Evolutionary conservation across 345 rosid species (phyloP).

Genomic region (Draba incana): DNA sequence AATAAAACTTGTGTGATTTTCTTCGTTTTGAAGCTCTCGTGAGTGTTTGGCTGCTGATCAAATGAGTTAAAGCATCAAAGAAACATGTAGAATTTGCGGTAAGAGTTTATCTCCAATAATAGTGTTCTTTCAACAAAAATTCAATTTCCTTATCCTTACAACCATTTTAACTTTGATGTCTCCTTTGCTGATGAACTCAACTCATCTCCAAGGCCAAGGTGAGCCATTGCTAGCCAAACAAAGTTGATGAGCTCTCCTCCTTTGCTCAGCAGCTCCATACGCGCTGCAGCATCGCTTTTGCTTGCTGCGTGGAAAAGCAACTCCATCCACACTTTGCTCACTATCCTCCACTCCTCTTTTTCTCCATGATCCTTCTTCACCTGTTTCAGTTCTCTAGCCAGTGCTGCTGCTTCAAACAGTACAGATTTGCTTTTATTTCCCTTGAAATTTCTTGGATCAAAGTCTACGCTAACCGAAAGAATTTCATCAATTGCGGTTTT

Average conservation of each 20-base stretch:
- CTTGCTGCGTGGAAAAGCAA: conserved; percentile 50
- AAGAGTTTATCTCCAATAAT: too few relatives aligned
- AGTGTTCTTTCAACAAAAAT: too few relatives aligned
- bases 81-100: too few relatives aligned
- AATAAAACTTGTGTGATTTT: too few relatives aligned
- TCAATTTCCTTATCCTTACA: too few relatives aligned
- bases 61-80: too few relatives aligned
- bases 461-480: conserved; percentile 32
- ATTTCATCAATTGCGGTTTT: conserved; percentile 24
- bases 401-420: conserved; percentile 50
- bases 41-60: too few relatives aligned
- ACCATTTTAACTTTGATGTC: too few relatives aligned
- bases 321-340: conserved; percentile 61
- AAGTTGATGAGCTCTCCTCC: conserved; percentile 63
- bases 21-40: too few relatives aligned
- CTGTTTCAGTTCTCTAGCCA: conserved; percentile 47
- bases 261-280: conserved; percentile 51
- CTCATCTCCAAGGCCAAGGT: conserved; percentile 53
- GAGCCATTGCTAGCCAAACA: conserved; percentile 68
- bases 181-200: neutral
- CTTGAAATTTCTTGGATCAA: conserved; percentile 44
- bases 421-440: conserved; percentile 59
- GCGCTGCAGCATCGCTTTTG: conserved; percentile 50
- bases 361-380: conserved; percentile 3
- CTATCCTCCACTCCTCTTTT: conserved; percentile 47